Evolutionary conservation across 768 basidiomycete species (phyloP).

Genomic region (Leucocoprinus sp.): DNA sequence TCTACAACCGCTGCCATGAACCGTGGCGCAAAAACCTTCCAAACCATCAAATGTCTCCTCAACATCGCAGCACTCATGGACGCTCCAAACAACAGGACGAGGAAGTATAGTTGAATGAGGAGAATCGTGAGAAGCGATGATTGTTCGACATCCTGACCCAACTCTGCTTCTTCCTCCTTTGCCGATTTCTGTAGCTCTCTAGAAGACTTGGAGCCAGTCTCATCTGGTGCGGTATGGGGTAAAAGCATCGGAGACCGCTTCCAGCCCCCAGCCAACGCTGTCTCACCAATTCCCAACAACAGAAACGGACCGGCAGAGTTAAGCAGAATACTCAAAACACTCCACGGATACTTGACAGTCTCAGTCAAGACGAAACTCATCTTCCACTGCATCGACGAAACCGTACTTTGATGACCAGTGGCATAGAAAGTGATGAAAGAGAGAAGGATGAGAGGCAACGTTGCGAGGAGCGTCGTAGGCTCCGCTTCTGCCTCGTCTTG

Average conservation of each 20-base stretch:
- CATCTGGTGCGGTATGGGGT: background rate
- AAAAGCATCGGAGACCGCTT: slow-evolving; percentile 57
- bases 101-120: slow-evolving; percentile 65
- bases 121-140: slow-evolving; percentile 47
- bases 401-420: slow-evolving; percentile 87
- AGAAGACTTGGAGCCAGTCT: background rate
- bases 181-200: slow-evolving; percentile 1
- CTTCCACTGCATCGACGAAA: slow-evolving; percentile 94
- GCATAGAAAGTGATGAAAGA: slow-evolving; percentile 72
- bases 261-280: slow-evolving; percentile 75
- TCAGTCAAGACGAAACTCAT: slow-evolving; percentile 77
- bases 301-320: slow-evolving; percentile 75
- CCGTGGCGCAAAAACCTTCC: slow-evolving; percentile 97
- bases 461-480: slow-evolving; percentile 9
- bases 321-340: slow-evolving; percentile 62
- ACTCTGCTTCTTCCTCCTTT: slow-evolving; percentile 12
- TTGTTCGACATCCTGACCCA: slow-evolving; percentile 26
- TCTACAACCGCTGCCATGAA: slow-evolving; percentile 74
- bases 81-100: slow-evolving; percentile 54
- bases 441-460: slow-evolving; percentile 58
- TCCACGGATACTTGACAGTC: slow-evolving; percentile 61
- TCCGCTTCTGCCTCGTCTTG: slow-evolving; percentile 19
- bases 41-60: slow-evolving; percentile 89
- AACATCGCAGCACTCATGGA: slow-evolving; percentile 69
- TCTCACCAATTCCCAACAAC: slow-evolving; percentile 33